Conservation (phyloP, 2,329 filamentous ascomycete genomes). For the Fusarium ambrosium region DNA sequence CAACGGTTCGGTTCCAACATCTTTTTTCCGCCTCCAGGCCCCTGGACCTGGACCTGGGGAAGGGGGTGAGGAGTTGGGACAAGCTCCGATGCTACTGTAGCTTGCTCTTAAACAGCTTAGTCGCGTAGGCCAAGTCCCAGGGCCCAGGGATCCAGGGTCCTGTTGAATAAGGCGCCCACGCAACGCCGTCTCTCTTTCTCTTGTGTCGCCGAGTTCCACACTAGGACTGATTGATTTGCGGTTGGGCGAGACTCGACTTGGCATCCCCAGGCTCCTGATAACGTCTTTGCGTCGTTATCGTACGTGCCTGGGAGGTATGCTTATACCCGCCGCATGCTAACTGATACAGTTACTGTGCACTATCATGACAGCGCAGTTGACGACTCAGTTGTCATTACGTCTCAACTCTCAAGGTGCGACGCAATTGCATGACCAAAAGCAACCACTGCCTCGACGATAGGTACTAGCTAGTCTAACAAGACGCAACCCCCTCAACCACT, state of each 20-base stretch:
- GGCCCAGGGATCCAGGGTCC: constrained; percentile 33
- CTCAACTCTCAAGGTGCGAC: constrained; percentile 15
- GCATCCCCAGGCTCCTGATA: constrained; percentile 22
- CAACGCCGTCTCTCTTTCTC: constrained; percentile 9
- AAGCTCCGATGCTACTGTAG: constrained; percentile 29
- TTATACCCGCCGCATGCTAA: neutral
- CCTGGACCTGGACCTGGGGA: constrained; percentile 35
- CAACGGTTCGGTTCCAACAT: constrained; percentile 6
- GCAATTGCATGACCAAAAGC: constrained; percentile 20
- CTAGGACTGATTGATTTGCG: constrained; percentile 10
- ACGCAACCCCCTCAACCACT: constrained; percentile 9
- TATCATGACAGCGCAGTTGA: constrained; percentile 18
- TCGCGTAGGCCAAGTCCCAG: constrained; percentile 8
- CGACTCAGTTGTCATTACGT: constrained; percentile 23
- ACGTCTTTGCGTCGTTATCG: constrained; percentile 12
- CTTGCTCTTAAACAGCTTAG: constrained; percentile 35
- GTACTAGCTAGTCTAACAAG: constrained; percentile 3
- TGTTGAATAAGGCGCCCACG: constrained; percentile 11
- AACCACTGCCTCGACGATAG: constrained; percentile 1
- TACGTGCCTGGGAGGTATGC: constrained; percentile 1
- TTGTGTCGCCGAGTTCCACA: constrained; percentile 29
- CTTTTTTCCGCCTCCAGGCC: constrained; percentile 28
- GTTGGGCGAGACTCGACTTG: constrained; percentile 12
- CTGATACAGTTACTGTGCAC: neutral
- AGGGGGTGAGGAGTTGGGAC: constrained; percentile 37